These are phyloP conservation scores for Nepenthes gracilis DNA, from an alignment of 148 eudicot species.

Conservation along the genomic window DNA sequence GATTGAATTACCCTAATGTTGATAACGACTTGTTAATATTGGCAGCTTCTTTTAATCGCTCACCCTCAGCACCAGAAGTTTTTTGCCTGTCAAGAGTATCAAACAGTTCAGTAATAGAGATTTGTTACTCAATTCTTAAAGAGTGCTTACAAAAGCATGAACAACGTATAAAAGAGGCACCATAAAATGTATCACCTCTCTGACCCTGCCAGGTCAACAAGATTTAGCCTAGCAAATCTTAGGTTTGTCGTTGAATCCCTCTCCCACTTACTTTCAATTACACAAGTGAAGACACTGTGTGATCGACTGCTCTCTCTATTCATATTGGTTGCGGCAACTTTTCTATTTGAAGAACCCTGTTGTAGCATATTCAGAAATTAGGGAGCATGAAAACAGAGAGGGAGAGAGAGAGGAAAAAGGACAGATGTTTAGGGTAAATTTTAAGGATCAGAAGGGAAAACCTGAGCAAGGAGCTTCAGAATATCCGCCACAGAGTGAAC, in stretches of 20 bases:
- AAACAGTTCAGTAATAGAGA: neutral
- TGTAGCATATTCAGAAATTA: constrained; percentile 12
- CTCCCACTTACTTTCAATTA: constrained; percentile 91
- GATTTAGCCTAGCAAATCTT: constrained; percentile 88
- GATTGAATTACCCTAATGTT: constrained; percentile 59
- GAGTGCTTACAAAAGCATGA: constrained; percentile 1
- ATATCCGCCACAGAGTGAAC: constrained; percentile 82
- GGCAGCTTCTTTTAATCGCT: constrained; percentile 96
- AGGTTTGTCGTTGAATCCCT: constrained; percentile 74
- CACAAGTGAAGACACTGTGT: constrained; percentile 90
- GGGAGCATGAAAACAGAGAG: neutral
- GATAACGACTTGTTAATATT: constrained; percentile 90
- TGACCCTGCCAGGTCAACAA: constrained; percentile 98
- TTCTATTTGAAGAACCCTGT: constrained; percentile 92
- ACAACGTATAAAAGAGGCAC: neutral
- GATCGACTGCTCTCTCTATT: constrained; percentile 99
- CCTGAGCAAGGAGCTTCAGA: constrained; percentile 78
- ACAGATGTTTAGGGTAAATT: constrained; percentile 1
- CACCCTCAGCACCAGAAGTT: constrained; percentile 98
- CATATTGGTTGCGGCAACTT: constrained; percentile 95
- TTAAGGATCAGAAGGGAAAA: constrained; percentile 10
- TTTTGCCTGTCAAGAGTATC: constrained; percentile 58
- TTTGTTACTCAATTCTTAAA: neutral
- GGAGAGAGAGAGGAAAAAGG: neutral
- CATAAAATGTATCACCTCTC: constrained; percentile 51